A percentile compares a stretch with the other conserved stretches of the same genome.
Evolutionary conservation across 805 yeast species (phyloP).

Genomic region (Komagataella pseudopastoris): DNA sequence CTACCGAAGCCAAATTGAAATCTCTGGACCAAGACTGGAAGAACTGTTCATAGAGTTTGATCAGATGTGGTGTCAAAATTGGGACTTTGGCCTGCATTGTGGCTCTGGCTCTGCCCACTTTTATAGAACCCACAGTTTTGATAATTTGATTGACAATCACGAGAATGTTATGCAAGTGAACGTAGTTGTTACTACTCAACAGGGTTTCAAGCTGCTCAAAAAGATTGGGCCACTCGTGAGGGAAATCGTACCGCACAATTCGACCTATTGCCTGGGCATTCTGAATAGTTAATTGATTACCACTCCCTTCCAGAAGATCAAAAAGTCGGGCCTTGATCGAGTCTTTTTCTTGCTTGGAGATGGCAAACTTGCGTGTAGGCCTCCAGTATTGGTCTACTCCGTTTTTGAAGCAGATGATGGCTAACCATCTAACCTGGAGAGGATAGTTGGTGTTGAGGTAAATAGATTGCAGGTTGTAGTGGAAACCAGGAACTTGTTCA

Average conservation of each 20-base stretch:
- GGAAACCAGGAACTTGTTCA: constrained; percentile 10
- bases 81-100: constrained; percentile 68
- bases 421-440: constrained; percentile 69
- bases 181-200: constrained; percentile 29
- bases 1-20: constrained; percentile 41
- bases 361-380: constrained; percentile 27
- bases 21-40: constrained; percentile 51
- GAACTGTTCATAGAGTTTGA: constrained; percentile 42
- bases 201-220: constrained; percentile 47
- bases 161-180: constrained; percentile 48
- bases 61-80: constrained; percentile 41
- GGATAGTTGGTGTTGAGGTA: constrained; percentile 49
- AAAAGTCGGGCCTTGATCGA: constrained; percentile 50
- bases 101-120: constrained; percentile 73
- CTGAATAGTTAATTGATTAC: constrained; percentile 65
- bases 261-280: constrained; percentile 74
- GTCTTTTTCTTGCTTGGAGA: constrained; percentile 53
- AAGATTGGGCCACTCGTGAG: constrained; percentile 71
- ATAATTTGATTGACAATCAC: constrained; percentile 64
- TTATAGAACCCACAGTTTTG: constrained; percentile 58
- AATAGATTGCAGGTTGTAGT: constrained; percentile 22
- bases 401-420: constrained; percentile 79
- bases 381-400: constrained; percentile 84
- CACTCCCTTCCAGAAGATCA: constrained; percentile 46
- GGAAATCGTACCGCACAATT: constrained; percentile 77